phyloP scores from a whole-genome alignment of 441 rosid species.

The Populus hybrid region DNA sequence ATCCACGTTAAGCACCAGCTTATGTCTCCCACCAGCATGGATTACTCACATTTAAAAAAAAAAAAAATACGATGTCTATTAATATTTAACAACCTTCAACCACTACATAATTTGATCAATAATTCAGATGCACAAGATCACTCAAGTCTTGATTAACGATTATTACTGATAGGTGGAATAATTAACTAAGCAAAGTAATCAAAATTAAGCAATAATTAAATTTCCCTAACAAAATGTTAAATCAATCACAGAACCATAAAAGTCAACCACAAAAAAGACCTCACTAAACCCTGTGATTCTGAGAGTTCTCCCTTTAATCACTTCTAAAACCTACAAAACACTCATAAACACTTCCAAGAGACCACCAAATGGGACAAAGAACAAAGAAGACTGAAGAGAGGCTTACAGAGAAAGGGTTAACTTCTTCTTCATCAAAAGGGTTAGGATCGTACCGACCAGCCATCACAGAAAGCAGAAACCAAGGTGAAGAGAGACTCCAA shows the following conservation, averaged over 20 bases:
- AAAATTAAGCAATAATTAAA: not conserved
- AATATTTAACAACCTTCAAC: too few relatives aligned
- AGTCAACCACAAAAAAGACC: conserved; percentile 3
- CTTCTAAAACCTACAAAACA: conserved; percentile 3
- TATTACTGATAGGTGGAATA: too few relatives aligned
- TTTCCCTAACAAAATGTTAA: not conserved
- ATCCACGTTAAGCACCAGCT: not conserved
- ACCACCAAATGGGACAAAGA: not conserved
- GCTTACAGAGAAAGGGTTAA: conserved; percentile 86
- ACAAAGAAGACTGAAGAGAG: not conserved
- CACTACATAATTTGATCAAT: too few relatives aligned
- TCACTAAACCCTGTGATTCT: conserved; percentile 4
- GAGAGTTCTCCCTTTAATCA: not conserved
- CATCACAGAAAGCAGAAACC: conserved; percentile 31
- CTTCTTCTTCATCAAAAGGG: conserved; percentile 76
- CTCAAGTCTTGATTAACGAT: too few relatives aligned
- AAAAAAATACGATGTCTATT: too few relatives aligned
- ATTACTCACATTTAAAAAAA: too few relatives aligned
- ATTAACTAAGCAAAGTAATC: not conserved
- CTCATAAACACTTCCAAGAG: conserved; percentile 3
- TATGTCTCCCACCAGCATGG: not conserved
- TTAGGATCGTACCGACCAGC: conserved; percentile 76
- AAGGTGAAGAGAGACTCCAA: not conserved
- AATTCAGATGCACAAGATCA: too few relatives aligned
- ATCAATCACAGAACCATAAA: not conserved